A percentile compares a stretch with the other conserved stretches of the same genome.
These are phyloP conservation scores for Cladosporium sp. DNA, from an alignment of 2,329 filamentous ascomycete species.

Conservation along the genomic window DNA sequence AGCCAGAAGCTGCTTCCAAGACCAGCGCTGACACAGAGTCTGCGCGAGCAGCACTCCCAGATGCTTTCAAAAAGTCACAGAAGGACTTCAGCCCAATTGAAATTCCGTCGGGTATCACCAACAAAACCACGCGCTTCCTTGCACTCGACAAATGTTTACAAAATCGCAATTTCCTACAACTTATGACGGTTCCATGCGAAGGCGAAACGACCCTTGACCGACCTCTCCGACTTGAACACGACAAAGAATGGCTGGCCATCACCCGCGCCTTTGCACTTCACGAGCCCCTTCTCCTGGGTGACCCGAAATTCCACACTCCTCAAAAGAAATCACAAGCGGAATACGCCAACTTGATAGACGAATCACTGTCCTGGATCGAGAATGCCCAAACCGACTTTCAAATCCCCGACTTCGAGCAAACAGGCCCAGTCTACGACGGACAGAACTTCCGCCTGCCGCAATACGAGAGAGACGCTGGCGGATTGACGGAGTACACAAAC, in stretches of 20 bases:
- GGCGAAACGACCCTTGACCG: slow-evolving; percentile 37
- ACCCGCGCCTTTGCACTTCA: slow-evolving; percentile 70
- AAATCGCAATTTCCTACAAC: slow-evolving; percentile 73
- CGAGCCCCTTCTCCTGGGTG: slow-evolving; percentile 56
- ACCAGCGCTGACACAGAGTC: slow-evolving; percentile 10
- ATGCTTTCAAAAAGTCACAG: slow-evolving; percentile 54
- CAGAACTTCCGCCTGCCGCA: slow-evolving; percentile 19
- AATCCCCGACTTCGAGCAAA: slow-evolving; percentile 75
- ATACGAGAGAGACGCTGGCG: slow-evolving; percentile 22
- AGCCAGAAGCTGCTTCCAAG: slow-evolving; percentile 1
- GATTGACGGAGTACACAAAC: slow-evolving; percentile 78
- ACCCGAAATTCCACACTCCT: slow-evolving; percentile 46
- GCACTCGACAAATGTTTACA: slow-evolving; percentile 88
- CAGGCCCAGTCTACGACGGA: slow-evolving; percentile 63
- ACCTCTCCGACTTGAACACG: slow-evolving; percentile 67
- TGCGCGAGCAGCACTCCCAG: slow-evolving; percentile 65
- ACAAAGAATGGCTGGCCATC: slow-evolving; percentile 93
- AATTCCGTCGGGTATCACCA: slow-evolving; percentile 63
- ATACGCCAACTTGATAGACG: slow-evolving; percentile 64
- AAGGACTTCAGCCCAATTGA: slow-evolving; percentile 33
- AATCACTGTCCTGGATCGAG: slow-evolving; percentile 73
- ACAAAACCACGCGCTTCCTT: slow-evolving; percentile 76
- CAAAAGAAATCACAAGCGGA: slow-evolving; percentile 51
- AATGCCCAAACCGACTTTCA: slow-evolving; percentile 55
- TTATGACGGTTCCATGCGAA: slow-evolving; percentile 54